These are phyloP conservation scores for Lentinula edodes DNA, from an alignment of 768 basidiomycete species.

Conservation along the genomic window DNA sequence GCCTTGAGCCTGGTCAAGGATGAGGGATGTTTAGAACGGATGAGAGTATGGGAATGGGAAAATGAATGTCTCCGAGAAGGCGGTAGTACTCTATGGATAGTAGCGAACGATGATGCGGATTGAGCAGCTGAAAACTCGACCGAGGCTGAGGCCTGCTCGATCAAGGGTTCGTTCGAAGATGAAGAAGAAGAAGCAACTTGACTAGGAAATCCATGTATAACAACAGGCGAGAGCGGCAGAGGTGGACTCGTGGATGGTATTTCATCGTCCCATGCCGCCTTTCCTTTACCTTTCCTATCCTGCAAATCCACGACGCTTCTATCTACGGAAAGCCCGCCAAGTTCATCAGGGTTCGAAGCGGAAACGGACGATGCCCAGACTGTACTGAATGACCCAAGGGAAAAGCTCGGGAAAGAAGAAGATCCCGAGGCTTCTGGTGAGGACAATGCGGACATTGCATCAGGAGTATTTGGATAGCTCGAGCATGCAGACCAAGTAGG, in stretches of 20 bases:
- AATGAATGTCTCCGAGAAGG: slow-evolving; percentile 50
- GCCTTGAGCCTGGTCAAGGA: slow-evolving; percentile 45
- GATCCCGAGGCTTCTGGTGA: slow-evolving; percentile 21
- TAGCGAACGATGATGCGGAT: slow-evolving; percentile 14
- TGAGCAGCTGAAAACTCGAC: neutral
- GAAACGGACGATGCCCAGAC: slow-evolving; percentile 12
- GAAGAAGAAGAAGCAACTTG: neutral
- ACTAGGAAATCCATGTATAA: neutral
- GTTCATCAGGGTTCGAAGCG: neutral
- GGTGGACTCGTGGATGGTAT: slow-evolving; percentile 60
- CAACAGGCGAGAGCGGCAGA: slow-evolving; percentile 50
- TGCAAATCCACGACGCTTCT: neutral
- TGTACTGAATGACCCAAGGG: slow-evolving; percentile 10
- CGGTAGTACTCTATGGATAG: slow-evolving; percentile 23
- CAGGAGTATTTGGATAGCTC: slow-evolving; percentile 18
- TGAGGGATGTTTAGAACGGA: slow-evolving; percentile 34
- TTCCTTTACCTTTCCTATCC: slow-evolving; percentile 50
- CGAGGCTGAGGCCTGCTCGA: neutral
- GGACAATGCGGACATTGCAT: slow-evolving; percentile 19
- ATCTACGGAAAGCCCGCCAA: neutral
- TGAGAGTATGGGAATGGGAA: slow-evolving; percentile 52
- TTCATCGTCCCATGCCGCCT: slow-evolving; percentile 38
- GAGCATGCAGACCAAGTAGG: slow-evolving; percentile 11
- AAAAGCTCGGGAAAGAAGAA: slow-evolving; percentile 12
- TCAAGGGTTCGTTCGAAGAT: neutral